Evolutionary conservation across 1,284 basidiomycete species (phyloP), one percentile per base, ranked within the genome.

Genomic region (Ceratobasidium sp.): DNA sequence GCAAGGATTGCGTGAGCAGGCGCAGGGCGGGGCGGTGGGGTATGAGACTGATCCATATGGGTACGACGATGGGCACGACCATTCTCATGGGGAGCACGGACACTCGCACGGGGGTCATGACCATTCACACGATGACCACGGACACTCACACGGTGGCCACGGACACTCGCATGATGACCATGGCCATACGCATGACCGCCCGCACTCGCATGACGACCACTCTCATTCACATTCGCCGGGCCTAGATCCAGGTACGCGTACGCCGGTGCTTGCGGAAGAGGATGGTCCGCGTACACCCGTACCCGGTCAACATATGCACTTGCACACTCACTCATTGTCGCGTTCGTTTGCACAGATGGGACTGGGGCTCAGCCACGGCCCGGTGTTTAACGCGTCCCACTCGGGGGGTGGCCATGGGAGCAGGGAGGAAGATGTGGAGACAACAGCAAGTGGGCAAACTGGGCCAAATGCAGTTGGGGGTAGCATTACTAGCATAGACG

Each of bases 201-300:
- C 64, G 3, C 73, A 74, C 46, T 74, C 73, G 5, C 73, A 74
- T 25, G 71, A 49, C 23, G 49, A 54, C 46, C 58, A 46, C 60
- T 49, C 56, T 21, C 69, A 74, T 40, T 72, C 56, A 36, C 69
- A 74, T 40, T 72, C 67, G 40, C 69, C 56, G 16, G 53, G 23
- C 23, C 25, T 49, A 12, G 44, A 71, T 16, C 56, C 76, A 38
- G 77, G 75, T 28, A 77, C 71, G 78, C 76, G 56, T 77, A 79
- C 14, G 79, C 77, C 23, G 76, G 77, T 58, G 78, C 79, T 46
- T 79, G 80, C 40, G 82, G 79, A n/a, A 38, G 63, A 54, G 21
- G 18, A 54, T 44, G 61, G 61, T 33, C 44, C 61, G 30, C 44
- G 44, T 11, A 63, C 61, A 25, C 61, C 61, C 14, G 18, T 49